Evolutionary conservation across 1,139 yeast genomes (phyloP), one percentile per base, ranked within the genome.

Genomic region (Zygoascus meyerae): DNA sequence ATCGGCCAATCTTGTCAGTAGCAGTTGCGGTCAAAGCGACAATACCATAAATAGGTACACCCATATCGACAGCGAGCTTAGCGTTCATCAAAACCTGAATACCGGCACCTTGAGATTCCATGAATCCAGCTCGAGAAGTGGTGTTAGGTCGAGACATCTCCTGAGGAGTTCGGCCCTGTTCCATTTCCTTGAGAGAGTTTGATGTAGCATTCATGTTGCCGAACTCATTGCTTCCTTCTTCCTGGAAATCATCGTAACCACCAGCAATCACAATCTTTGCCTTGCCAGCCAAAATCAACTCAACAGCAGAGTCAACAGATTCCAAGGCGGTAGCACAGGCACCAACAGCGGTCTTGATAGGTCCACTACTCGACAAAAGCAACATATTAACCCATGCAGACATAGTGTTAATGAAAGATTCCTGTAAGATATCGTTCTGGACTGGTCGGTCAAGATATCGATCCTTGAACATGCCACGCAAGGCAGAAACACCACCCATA

Each of bases 41-140:
- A 57, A 92, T 81, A 71, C 96, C 98, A 62, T 94, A 87, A 62
- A 92, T 87, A 68, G 99, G 99, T 61, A 92, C 97, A 75, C 99
- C 99, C 99, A 92, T 92, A 66, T 83, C 80, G 58, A 92, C 62
- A 37, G 99, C 99, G 61, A 92, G 76, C 58, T 84, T 89, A 50
- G 97, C 98, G 60, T 82, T 79, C 99, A 92, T 92, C 59, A 94
- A 78, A 56, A 92, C 83, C 75, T 94, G 97, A 62, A 87, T 86
- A 82, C 99, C 99, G 45, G 97, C 82, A 77, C 99, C 99, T 73
- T 92, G 99, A 40, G 98, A 84, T 76, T 92, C 99, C 98, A 92
- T 92, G 77, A 92, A 92, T 59, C 99, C 99, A 60, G 83, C 76
- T 78, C 99, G 86, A 47, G 95, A 75, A 39, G 97, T 85, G 48